phyloP scores from a whole-genome alignment of 371 early-diverging fungal genomes.

The Mortierella sp. region DNA sequence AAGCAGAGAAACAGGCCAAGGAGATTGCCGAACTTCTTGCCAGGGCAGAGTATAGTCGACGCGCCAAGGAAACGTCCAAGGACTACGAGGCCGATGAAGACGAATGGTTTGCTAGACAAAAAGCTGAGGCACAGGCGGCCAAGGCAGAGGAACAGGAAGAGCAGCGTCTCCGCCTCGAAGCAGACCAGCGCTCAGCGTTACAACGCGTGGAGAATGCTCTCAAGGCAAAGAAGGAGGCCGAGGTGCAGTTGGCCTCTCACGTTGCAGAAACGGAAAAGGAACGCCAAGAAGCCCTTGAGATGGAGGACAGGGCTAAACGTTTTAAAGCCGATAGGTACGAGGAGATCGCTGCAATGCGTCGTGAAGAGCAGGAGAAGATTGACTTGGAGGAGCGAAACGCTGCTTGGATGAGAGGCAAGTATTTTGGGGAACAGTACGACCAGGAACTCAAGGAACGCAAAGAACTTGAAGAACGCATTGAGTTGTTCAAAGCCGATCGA shows the following conservation, averaged over 20 bases:
- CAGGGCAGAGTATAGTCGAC: not conserved
- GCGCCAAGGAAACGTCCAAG: not conserved
- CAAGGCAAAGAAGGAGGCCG: not conserved
- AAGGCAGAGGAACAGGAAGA: constrained; percentile 6
- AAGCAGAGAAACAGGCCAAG: not conserved
- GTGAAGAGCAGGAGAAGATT: not conserved
- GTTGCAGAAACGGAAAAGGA: not conserved
- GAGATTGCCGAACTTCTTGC: constrained; percentile 6
- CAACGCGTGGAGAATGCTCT: not conserved
- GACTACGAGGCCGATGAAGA: no score
- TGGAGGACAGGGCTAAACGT: not conserved
- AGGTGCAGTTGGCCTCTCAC: not conserved
- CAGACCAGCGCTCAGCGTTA: not conserved
- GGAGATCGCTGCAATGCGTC: not conserved
- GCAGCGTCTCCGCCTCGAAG: constrained; percentile 5
- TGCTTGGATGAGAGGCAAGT: not conserved
- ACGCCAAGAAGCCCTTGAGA: not conserved
- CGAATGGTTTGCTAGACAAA: not conserved
- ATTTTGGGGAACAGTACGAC: not conserved
- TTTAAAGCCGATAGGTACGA: not conserved
- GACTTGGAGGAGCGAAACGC: not conserved
- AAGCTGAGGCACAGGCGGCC: constrained; percentile 5
- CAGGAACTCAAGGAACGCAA: not conserved
- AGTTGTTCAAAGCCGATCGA: not conserved
- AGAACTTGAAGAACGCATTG: not conserved